Conservation (phyloP, 345 rosid genomes). For the Rubroshorea leprosula region DNA sequence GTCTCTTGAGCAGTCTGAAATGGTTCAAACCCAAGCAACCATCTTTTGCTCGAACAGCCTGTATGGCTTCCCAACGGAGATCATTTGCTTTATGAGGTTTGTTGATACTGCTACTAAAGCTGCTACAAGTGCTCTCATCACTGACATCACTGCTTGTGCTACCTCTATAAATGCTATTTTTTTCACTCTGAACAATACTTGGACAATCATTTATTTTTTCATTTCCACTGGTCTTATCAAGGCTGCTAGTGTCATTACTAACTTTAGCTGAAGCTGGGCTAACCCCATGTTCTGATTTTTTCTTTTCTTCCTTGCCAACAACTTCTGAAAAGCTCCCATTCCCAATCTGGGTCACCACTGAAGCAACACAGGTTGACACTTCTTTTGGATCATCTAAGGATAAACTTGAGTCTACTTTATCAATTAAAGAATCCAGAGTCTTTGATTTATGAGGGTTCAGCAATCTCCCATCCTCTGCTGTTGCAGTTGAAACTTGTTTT, state of each 20-base stretch:
- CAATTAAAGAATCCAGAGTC: conserved; percentile 31
- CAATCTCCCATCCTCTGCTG: conserved; percentile 20
- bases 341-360: conserved; percentile 16
- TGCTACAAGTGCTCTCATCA: conserved; percentile 68
- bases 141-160: conserved; percentile 75
- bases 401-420: conserved; percentile 45
- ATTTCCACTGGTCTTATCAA: conserved; percentile 38
- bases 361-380: conserved; percentile 16
- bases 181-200: conserved; percentile 41
- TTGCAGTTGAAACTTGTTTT: conserved; percentile 19
- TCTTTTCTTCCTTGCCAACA: conserved; percentile 23
- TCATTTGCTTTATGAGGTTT: conserved; percentile 83
- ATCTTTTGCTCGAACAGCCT: conserved; percentile 62
- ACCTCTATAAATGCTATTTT: conserved; percentile 50
- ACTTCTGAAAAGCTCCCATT: conserved; percentile 18
- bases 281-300: conserved; percentile 22
- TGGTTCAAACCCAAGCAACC: conserved; percentile 66
- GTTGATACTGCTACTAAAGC: conserved; percentile 52
- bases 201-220: conserved; percentile 38
- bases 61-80: conserved; percentile 73
- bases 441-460: conserved; percentile 18
- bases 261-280: conserved; percentile 27
- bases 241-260: conserved; percentile 30
- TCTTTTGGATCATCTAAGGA: conserved; percentile 40
- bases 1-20: conserved; percentile 66